Evolutionary conservation across 148 eudicot genomes (phyloP).

Genomic region (Vaccinium macrocarpon): DNA sequence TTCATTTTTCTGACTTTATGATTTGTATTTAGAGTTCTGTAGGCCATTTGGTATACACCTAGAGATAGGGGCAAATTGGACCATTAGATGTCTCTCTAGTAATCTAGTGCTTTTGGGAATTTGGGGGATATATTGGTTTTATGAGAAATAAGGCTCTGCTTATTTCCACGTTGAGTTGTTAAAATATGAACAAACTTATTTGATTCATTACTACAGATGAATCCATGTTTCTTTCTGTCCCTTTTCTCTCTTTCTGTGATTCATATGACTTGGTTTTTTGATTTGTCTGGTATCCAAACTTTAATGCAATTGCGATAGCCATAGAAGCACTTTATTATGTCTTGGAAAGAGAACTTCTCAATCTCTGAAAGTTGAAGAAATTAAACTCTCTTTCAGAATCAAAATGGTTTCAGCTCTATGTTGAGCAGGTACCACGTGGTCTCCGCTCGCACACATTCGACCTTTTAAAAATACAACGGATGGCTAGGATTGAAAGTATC

Average conservation of each 20-base stretch:
- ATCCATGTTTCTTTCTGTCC: neutral
- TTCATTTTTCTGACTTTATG: neutral
- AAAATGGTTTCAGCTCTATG: neutral
- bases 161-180: neutral
- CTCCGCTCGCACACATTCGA: too few species aligned
- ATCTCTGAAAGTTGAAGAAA: neutral
- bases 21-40: neutral
- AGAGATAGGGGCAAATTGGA: neutral
- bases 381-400: neutral
- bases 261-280: neutral
- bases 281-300: neutral
- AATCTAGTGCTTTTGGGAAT: slow-evolving; percentile 1
- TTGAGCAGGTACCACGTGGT: too few species aligned
- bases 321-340: too few species aligned
- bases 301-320: neutral
- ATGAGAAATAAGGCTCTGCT: neutral
- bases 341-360: neutral
- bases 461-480: too few species aligned
- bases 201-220: neutral
- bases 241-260: neutral
- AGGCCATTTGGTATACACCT: neutral
- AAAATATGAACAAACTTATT: neutral
- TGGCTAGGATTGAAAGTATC: too few species aligned
- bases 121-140: neutral
- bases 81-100: slow-evolving; percentile 3